Base-by-base conservation (phyloP, 163 green algal species). In the Chlamydomonas reinhardtii region DNA sequence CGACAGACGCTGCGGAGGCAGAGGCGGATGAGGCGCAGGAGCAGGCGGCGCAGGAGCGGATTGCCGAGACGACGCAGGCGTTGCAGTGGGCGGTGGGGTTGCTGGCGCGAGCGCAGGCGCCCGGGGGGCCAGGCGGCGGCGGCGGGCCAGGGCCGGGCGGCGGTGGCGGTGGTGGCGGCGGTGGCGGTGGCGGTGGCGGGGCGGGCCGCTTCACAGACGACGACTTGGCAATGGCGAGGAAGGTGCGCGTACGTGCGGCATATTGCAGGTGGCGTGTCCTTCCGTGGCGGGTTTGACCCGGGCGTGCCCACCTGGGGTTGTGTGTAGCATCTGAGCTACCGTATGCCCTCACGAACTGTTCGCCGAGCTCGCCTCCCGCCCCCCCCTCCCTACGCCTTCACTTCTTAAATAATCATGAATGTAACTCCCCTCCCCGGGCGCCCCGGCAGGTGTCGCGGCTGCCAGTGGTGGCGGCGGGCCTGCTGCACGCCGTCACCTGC, bases 391-490 rank as follows among this genome's bases (percentile, higher is more conserved):
- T n/a, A 5, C 72, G 17, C 31, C 16, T 27, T 17, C 19, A n/a
- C n/a, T n/a, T n/a, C n/a, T n/a, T n/a, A n/a, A n/a, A n/a, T n/a
- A n/a, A n/a, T n/a, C n/a, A n/a, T n/a, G n/a, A n/a, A n/a, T n/a
- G n/a, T n/a, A 1, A 31, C 73, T 20, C n/a, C 73, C 52, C 8
- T n/a, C 52, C 22, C 31, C 52, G 52, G 3, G 5, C 72, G 4
- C 9, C 72, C 43, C 39, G 29, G 2, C 73, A 85, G 79, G 20
- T 85, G 32, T 25, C 29, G 31, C 79, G 79, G 4, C 56, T 85
- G 79, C 79, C 79, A 6, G 79, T 85, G 79, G 79, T 85, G 31
- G 68, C 68, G 3, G 24, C 71, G 68, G 79, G 79, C 6, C 79
- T 85, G 68, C 52, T 85, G 48, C 79, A 85, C 66, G 48, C 32